A percentile compares a stretch with the other conserved stretches of the same genome.
These are phyloP conservation scores for Ligustrum vulgare DNA, from an alignment of 257 asterid species.

Conservation along the genomic window DNA sequence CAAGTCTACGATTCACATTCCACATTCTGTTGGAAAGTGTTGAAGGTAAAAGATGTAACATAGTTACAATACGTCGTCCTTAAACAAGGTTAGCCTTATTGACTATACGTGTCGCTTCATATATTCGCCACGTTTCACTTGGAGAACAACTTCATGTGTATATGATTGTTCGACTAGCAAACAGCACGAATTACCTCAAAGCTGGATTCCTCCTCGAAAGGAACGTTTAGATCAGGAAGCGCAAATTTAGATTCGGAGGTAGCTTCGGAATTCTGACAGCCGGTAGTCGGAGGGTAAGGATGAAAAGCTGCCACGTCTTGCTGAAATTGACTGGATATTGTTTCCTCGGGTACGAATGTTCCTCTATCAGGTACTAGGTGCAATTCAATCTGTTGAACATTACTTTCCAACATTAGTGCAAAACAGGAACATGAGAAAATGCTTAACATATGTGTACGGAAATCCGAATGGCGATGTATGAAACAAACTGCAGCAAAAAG, in stretches of 20 bases:
- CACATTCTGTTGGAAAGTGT: background rate
- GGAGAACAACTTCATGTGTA: slow-evolving; percentile 3
- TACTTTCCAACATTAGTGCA: background rate
- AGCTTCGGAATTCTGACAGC: slow-evolving; percentile 10
- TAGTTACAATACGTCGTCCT: slow-evolving; percentile 30
- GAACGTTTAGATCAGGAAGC: slow-evolving; percentile 53
- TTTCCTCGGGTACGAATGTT: slow-evolving; percentile 13
- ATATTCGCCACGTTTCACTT: slow-evolving; percentile 3
- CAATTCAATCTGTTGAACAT: slow-evolving; percentile 31
- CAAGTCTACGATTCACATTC: slow-evolving; percentile 3
- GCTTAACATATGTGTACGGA: background rate
- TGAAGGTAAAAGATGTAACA: slow-evolving; percentile 16
- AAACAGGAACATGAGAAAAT: background rate
- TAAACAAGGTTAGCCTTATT: slow-evolving; percentile 33
- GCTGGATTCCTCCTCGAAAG: slow-evolving; percentile 33
- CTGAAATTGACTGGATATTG: slow-evolving; percentile 23
- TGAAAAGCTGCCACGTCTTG: slow-evolving; percentile 3
- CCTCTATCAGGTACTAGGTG: slow-evolving; percentile 25
- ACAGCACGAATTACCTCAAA: slow-evolving; percentile 21
- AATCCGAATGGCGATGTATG: background rate
- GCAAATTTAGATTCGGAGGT: slow-evolving; percentile 15
- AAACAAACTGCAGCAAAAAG: background rate
- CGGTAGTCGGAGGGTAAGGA: slow-evolving; percentile 14
- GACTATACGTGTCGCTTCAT: slow-evolving; percentile 17
- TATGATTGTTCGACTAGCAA: slow-evolving; percentile 25